Evolutionary conservation across 2,329 filamentous ascomycete species (phyloP), one percentile per base, ranked within the genome.

Genomic region (Fusarium sp.): DNA sequence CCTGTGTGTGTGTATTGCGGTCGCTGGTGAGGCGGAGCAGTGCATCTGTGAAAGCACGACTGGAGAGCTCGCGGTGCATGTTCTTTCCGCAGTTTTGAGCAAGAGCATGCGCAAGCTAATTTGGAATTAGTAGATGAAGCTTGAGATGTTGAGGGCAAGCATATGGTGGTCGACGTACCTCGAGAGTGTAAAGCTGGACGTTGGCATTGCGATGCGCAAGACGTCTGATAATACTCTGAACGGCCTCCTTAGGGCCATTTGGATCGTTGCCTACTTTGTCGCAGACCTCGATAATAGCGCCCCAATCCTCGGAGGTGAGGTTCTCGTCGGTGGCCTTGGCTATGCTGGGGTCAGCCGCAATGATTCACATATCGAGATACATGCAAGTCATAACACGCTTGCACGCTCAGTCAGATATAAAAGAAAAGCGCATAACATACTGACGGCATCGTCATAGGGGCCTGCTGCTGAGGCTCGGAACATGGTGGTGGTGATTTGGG

Each of bases 291-390:
- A 89, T 86, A 74, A 89, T 89, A 74, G 86, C 86, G 47, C 83
- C 85, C 88, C 88, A 90, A 77, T 90, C 88, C 77, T 96, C 88
- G 30, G 90, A 92, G 22, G 94, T 98, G 74, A 98, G 87, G 81
- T 97, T 99, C 86, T 99, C 96, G 81, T 99, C 96, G 57, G 96
- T 99, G 76, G 96, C 94, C 83, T 88, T 89, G 80, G 83, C 87
- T 89, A 67, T 56, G 65, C 40, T 41, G 56, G 32, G 53, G 55
- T 74, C 53, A 75, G 69, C 66, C 41, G 24, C n/a, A 50, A 19
- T 22, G 35, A 56, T 14, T 20, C 33, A 24, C 19, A 49, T 10
- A 24, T 52, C 24, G 26, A 56, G 35, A 33, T 46, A 32, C 37
- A 47, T 51, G 32, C 10, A 35, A 22, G n/a, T 24, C 26, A 24